Evolutionary conservation across 176 grass and related monocot species (phyloP), one percentile per base, ranked within the genome.

Genomic region (Aegilops longissima): DNA sequence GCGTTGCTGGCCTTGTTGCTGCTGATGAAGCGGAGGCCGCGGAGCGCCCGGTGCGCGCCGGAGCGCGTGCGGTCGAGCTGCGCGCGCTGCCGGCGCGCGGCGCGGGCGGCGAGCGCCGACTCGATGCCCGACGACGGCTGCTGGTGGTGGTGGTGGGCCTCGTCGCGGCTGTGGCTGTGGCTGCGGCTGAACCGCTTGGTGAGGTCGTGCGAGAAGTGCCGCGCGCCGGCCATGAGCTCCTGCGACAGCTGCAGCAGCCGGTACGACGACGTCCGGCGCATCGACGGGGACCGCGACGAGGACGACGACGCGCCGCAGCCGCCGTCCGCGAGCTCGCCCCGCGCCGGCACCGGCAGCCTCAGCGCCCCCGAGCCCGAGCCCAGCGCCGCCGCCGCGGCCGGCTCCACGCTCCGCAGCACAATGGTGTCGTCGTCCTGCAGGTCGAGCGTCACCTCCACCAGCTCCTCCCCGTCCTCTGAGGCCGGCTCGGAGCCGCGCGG

Each of bases 401-500:
- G 97, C 90, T 99, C 94, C 40, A 99, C 97, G 84, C 93, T 94
- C 21, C 97, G 90, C 65, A 99, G 92, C 39, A 99, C 92, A 87
- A 99, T 94, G 82, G 92, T 99, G 73, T 99, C 90, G 75, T 98
- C 96, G 13, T 94, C 97, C 87, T 99, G 92, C 73, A 99, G 78
- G 80, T 99, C 97, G 59, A 99, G 90, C 49, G 97, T 99, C 29
- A 99, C 94, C 90, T 99, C 97, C n/a, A 99, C 97, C 72, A 99
- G 93, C 89, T 99, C 97, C 89, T 96, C 97, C 16, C 84, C 90
- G 66, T 92, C 90, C 61, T 96, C 92, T 14, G 92, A 90, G 67
- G 72, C 77, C 76, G 52, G 64, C 30, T 79, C 82, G 29, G 95
- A 92, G 61, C 79, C 83, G 73, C 91, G 76, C 30, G 94, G 92